Evolutionary conservation across 192 early-diverging fungal species (phyloP).

Genomic region (Backusella tuberculispora): DNA sequence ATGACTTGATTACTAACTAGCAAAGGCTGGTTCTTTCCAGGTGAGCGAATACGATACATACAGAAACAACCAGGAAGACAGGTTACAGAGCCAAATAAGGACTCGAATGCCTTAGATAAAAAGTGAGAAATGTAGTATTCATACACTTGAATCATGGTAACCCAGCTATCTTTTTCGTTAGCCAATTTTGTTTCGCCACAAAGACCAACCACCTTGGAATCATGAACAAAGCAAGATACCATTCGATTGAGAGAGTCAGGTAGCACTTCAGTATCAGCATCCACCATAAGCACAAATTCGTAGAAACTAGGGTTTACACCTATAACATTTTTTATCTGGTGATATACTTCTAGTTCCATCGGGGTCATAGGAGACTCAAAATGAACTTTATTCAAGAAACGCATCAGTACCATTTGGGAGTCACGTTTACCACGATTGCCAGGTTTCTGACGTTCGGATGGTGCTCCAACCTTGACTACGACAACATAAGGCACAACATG

Average conservation of each 20-base stretch:
- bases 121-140: conserved; percentile 98
- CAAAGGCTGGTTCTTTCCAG: conserved; percentile 86
- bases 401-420: conserved; percentile 97
- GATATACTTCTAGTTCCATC: conserved; percentile 95
- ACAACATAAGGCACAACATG: conserved; percentile 96
- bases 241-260: conserved; percentile 90
- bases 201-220: conserved; percentile 88
- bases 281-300: conserved; percentile 97
- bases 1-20: conserved; percentile 88
- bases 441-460: conserved; percentile 83
- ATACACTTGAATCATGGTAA: conserved; percentile 98
- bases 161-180: conserved; percentile 92
- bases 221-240: conserved; percentile 88
- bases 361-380: conserved; percentile 94
- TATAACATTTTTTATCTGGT: conserved; percentile 98
- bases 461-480: conserved; percentile 92
- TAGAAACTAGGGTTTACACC: conserved; percentile 94
- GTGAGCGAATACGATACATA: conserved; percentile 95
- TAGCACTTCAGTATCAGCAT: conserved; percentile 93
- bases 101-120: conserved; percentile 95
- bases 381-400: conserved; percentile 95
- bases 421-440: conserved; percentile 99
- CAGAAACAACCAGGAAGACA: conserved; percentile 99
- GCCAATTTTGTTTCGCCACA: conserved; percentile 95
- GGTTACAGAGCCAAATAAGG: conserved; percentile 93